Conservation (phyloP, 2,329 filamentous ascomycete species). For the Aspergillus luchuensis region DNA sequence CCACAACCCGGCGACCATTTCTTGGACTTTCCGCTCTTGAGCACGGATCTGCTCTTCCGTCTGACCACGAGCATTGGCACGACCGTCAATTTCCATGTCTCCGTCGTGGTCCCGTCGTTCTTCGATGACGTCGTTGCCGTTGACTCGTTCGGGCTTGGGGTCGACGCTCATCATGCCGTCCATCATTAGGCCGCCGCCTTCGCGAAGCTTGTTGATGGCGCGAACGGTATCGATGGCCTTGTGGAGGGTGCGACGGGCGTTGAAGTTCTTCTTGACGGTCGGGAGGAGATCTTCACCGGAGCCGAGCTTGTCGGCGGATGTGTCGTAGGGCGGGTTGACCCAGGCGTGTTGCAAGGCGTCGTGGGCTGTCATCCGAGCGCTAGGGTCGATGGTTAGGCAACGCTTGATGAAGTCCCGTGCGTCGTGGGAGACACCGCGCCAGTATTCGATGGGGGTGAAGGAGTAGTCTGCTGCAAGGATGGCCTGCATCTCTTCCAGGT, state of each 20-base stretch:
- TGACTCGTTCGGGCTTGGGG: conserved; percentile 52
- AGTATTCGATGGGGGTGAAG: conserved; percentile 93
- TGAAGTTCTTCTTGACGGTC: conserved; percentile 71
- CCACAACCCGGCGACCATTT: conserved; percentile 62
- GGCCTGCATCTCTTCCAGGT: conserved; percentile 99
- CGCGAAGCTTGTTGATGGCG: conserved; percentile 67
- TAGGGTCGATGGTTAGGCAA: conserved; percentile 88
- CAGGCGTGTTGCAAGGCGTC: conserved; percentile 68
- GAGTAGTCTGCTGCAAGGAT: conserved; percentile 95
- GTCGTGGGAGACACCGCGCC: conserved; percentile 83
- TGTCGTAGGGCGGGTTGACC: conserved; percentile 60
- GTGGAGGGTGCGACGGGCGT: conserved; percentile 65
- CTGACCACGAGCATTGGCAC: conserved; percentile 62
- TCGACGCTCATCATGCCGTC: conserved; percentile 61
- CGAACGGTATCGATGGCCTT: conserved; percentile 69
- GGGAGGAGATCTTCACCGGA: conserved; percentile 60
- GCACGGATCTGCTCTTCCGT: conserved; percentile 63
- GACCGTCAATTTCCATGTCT: conserved; percentile 59
- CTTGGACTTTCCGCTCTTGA: conserved; percentile 61
- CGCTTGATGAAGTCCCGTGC: conserved; percentile 90
- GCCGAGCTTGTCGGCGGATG: conserved; percentile 33
- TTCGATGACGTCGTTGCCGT: conserved; percentile 46
- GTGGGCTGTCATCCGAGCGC: conserved; percentile 86
- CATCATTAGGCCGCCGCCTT: conserved; percentile 64
- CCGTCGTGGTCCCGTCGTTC: conserved; percentile 33